Base-by-base conservation (phyloP, 2,329 filamentous ascomycete species). In the Arthrobotrys musiformis region DNA sequence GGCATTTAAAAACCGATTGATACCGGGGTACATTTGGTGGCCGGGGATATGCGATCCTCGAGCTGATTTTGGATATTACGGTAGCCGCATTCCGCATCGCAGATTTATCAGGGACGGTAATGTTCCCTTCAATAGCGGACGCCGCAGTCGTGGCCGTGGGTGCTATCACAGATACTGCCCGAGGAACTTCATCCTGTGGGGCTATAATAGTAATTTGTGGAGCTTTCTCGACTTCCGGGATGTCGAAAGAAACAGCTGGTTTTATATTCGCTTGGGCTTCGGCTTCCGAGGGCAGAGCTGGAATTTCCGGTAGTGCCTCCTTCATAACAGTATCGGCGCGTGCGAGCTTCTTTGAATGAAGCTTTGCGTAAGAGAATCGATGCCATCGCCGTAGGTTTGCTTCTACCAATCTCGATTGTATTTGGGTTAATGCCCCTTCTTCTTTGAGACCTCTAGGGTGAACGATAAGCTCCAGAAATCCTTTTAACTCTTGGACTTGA, bases 301-400 rank as follows among this genome's bases (percentile, higher is more conserved):
- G 28, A 3, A 11, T 30, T 9, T 58, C 54, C 7, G 33, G 30
- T 40, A 37, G 24, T 15, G 3, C n/a, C 9, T 40, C 19, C 33
- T 40, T 40, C 7, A 5, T 30, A 40, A 33, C 35, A n/a, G 46
- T 40, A 35, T 52, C 46, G 2, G 42, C 26, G n/a, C 68, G 58
- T 26, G 68, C 68, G 1, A 72, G 60, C 26, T 72, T 64, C 28
- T 58, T 24, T 4, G 69, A 61, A 46, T 73, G 61, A 26, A 17
- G 3, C n/a, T 73, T 73, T 11, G 69, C 69, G n/a, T 73, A 73
- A 0, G 52, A 40, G 44, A 73, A 73, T 7, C 69, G 50, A 54
- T 73, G 69, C 6, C 69, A 26, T 24, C 69, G 60, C 3, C 60
- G 48, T 22, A 73, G n/a, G 26, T 73, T 73, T 6, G 61, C 61